Base-by-base conservation (phyloP, 768 basidiomycete genomes). In the Mycena capillaripes region DNA sequence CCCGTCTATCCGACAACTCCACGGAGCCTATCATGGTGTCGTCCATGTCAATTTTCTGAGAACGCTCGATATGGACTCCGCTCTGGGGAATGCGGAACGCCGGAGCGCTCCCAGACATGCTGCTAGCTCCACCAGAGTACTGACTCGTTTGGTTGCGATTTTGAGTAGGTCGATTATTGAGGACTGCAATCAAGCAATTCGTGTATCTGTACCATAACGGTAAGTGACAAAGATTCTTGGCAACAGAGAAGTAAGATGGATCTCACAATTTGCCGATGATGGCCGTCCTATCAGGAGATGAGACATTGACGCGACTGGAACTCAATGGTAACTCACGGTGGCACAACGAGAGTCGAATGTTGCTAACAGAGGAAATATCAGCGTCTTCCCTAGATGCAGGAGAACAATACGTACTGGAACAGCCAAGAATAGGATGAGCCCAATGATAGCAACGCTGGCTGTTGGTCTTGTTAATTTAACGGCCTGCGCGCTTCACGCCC, bases 261-360 rank as follows among this genome's bases (percentile, higher is more conserved):
- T 36, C 68, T 62, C 40, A 70, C 68, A 70, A 30, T 42, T 70
- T 70, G n/a, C 68, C 68, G 21, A 70, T 61, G 29, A 70, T 62
- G 3, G 60, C 60, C 14, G 68, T 63, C 42, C 68, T 70, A 14
- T 21, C 19, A 29, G 27, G 17, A n/a, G 46, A 56, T 52, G 19
- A 36, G 34, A 36, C 34, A 12, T 36, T 12, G 12, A 6, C 6
- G 12, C 34, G 6, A 6, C 34, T 12, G 12, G 23, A 50, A 9
- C 10, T 10, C 25, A 11, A 42, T 29, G 44, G 5, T 4, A n/a
- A 11, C 67, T 29, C 23, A 69, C 59, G 67, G 67, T 17, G 67
- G 67, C 19, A 61, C 59, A 8, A 68, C 66, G 2, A 63, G 48
- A 2, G 59, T 70, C 36, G 68, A 12, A 25, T 70, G 60, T 48